Conservation (phyloP, 345 rosid genomes). For the Dipteronia sinensis region DNA sequence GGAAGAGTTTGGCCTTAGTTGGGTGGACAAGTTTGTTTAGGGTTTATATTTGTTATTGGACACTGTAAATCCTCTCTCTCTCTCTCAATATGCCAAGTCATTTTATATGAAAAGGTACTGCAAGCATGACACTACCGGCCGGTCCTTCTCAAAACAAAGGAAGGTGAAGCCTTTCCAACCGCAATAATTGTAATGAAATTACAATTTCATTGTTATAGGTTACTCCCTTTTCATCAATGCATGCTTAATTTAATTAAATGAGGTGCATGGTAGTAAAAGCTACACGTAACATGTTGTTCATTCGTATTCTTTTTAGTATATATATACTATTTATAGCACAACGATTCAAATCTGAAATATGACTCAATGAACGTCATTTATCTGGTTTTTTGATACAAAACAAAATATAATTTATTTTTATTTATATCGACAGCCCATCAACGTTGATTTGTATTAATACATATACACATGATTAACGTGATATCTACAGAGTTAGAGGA, state of each 20-base stretch:
- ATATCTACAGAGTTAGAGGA: neutral
- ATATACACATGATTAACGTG: neutral
- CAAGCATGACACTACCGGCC: neutral
- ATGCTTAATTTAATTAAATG: no score
- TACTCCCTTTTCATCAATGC: no score
- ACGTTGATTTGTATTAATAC: neutral
- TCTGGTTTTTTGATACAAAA: neutral
- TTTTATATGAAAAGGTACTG: neutral
- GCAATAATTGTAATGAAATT: no score
- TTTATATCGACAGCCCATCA: slow-evolving; percentile 1
- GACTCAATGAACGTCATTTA: no score
- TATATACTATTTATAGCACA: no score
- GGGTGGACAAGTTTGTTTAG: slow-evolving; percentile 12
- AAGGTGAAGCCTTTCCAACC: no score
- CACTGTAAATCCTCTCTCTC: slow-evolving; percentile 1
- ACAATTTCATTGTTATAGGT: no score
- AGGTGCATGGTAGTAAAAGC: no score
- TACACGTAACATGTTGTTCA: no score
- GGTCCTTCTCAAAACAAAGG: no score
- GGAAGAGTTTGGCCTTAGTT: slow-evolving; percentile 15
- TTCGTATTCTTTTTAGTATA: no score
- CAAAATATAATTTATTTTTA: slow-evolving; percentile 2
- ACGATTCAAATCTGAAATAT: no score
- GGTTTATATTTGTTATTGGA: slow-evolving; percentile 6
- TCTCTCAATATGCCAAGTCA: neutral